Percentiles rank a stretch among this genome's conserved stretches.
phyloP scores from a whole-genome alignment of 352 stramenopile species.

The Pythium chondricola region DNA sequence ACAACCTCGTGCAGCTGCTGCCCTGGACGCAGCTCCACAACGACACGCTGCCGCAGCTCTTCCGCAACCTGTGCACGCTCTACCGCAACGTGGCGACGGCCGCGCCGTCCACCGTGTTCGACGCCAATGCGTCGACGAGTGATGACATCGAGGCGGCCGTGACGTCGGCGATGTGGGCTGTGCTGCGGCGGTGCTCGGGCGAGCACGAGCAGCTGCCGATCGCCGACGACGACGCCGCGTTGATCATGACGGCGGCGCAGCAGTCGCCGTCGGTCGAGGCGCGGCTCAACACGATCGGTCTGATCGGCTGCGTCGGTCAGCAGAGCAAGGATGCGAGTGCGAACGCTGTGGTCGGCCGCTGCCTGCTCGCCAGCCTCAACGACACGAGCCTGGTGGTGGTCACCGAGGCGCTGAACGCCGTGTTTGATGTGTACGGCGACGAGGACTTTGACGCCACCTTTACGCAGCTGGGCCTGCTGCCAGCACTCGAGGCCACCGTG shows the following conservation, averaged over 20 bases:
- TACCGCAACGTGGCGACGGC: conserved; percentile 60
- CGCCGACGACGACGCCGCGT: conserved; percentile 46
- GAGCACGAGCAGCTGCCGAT: conserved; percentile 53
- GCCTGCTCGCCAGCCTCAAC: conserved; percentile 45
- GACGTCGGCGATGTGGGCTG: conserved; percentile 67
- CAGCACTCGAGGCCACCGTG: conserved; percentile 51
- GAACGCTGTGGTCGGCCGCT: conserved; percentile 69
- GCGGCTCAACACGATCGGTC: conserved; percentile 66
- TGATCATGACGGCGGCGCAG: conserved; percentile 61
- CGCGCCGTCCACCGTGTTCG: conserved; percentile 24
- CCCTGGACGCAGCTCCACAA: conserved; percentile 46
- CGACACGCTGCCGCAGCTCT: conserved; percentile 60
- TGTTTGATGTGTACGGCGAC: conserved; percentile 84
- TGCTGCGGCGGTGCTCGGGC: conserved; percentile 48
- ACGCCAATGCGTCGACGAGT: conserved; percentile 28
- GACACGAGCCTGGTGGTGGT: conserved; percentile 79
- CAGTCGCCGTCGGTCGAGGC: conserved; percentile 60
- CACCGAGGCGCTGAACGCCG: conserved; percentile 75
- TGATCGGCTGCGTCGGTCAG: conserved; percentile 74
- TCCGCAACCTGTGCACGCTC: conserved; percentile 70
- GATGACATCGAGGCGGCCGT: conserved; percentile 65
- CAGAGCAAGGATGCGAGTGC: conserved; percentile 49
- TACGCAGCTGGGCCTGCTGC: conserved; percentile 53
- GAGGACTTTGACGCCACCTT: conserved; percentile 78
- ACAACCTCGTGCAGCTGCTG: conserved; percentile 69